A percentile compares a stretch with the other conserved stretches of the same genome.
Evolutionary conservation across 495 filamentous ascomycete species (phyloP).

Genomic region (Hypoxylon cercidicola): DNA sequence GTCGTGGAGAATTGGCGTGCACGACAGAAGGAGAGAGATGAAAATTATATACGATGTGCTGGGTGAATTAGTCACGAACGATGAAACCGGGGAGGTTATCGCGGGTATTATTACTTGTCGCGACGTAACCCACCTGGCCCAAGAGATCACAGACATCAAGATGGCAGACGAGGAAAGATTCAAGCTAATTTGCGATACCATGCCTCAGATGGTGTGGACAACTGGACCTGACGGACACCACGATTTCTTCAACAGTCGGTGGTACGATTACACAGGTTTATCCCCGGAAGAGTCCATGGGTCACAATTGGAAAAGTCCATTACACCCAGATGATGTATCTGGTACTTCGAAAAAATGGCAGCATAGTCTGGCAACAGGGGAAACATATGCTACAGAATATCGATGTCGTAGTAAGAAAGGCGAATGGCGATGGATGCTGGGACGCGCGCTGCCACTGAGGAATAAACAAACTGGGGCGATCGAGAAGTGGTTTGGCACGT

Average conservation of each 20-base stretch:
- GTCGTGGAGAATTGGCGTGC: slow-evolving; percentile 67
- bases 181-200: slow-evolving; percentile 73
- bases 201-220: slow-evolving; percentile 77
- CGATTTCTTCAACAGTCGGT: slow-evolving; percentile 74
- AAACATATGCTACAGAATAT: slow-evolving; percentile 73
- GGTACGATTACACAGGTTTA: slow-evolving; percentile 78
- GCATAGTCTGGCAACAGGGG: slow-evolving; percentile 69
- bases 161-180: slow-evolving; percentile 73
- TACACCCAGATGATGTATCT: slow-evolving; percentile 68
- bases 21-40: slow-evolving; percentile 55
- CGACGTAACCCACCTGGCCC: slow-evolving; percentile 70
- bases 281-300: slow-evolving; percentile 61
- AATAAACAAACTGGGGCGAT: slow-evolving; percentile 70
- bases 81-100: slow-evolving; percentile 71
- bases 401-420: slow-evolving; percentile 70
- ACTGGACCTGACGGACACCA: slow-evolving; percentile 65
- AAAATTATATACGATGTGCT: slow-evolving; percentile 66
- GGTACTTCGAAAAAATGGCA: slow-evolving; percentile 61
- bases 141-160: slow-evolving; percentile 68
- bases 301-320: slow-evolving; percentile 52
- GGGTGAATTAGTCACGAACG: slow-evolving; percentile 68
- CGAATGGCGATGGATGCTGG: slow-evolving; percentile 78
- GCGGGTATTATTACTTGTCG: slow-evolving; percentile 71
- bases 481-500: slow-evolving; percentile 78
- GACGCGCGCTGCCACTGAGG: slow-evolving; percentile 68